Percentiles rank a stretch among this genome's conserved stretches.
Conservation (phyloP, 83 land plant species). For the Isoetes engelmannii region DNA sequence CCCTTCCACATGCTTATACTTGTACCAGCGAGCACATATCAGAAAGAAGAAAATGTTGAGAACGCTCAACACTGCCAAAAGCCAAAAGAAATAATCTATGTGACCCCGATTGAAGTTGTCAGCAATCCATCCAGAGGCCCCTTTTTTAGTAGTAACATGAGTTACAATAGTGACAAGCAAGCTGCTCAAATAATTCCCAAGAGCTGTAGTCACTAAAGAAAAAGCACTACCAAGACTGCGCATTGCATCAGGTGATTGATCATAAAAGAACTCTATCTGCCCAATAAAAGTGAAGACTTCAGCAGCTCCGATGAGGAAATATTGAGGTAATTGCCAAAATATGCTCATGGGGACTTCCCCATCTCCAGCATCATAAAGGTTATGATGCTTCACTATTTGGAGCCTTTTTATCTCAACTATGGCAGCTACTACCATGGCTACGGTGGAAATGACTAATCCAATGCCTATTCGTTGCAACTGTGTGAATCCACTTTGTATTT, state of each 20-base stretch:
- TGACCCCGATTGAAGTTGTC: slow-evolving; percentile 18
- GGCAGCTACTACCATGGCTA: slow-evolving; percentile 71
- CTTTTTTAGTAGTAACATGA: not conserved
- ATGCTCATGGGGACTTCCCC: slow-evolving; percentile 35
- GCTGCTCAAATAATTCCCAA: slow-evolving; percentile 50
- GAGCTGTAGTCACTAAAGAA: slow-evolving; percentile 33
- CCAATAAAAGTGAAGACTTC: slow-evolving; percentile 60
- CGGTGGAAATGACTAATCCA: slow-evolving; percentile 50
- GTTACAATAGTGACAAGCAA: slow-evolving; percentile 20
- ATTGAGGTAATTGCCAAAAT: slow-evolving; percentile 54
- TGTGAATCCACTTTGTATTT: slow-evolving; percentile 42
- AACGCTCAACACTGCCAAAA: slow-evolving; percentile 3
- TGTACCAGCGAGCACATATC: slow-evolving; percentile 14
- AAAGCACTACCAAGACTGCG: slow-evolving; percentile 46
- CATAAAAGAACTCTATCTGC: slow-evolving; percentile 58
- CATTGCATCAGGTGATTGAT: slow-evolving; percentile 48
- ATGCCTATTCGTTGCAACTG: slow-evolving; percentile 61
- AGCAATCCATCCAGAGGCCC: slow-evolving; percentile 17
- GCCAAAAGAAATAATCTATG: not conserved
- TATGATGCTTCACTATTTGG: slow-evolving; percentile 8
- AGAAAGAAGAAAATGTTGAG: slow-evolving; percentile 20
- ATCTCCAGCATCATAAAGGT: slow-evolving; percentile 11
- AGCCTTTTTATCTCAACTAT: slow-evolving; percentile 57
- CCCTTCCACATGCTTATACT: slow-evolving; percentile 18
- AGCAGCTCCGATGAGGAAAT: slow-evolving; percentile 40